Base-by-base conservation (phyloP, 2,329 filamentous ascomycete genomes). In the Hortaea sp. region DNA sequence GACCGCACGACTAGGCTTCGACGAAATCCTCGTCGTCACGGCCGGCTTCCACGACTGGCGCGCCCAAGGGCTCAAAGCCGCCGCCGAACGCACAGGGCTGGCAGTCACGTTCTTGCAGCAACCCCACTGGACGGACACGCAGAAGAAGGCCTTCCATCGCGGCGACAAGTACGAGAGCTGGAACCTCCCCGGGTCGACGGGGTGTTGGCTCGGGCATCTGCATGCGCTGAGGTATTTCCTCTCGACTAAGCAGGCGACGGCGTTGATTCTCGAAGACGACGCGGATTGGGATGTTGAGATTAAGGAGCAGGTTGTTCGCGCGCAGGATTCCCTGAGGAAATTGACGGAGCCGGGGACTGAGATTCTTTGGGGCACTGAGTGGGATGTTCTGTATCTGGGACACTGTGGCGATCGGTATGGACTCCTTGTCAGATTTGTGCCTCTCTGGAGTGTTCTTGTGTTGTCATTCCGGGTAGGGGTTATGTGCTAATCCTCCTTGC, bases 371-470 rank as follows among this genome's bases (percentile, higher is more conserved):
- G 64, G 64, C 1, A 48, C 38, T 1, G 42, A 52, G 5, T 68
- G 65, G 64, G 65, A 68, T 52, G 46, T 68, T 7, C 54, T 68
- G 1, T 67, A 64, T 64, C 51, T 68, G 11, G 66, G 66, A 1
- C 62, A 65, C 42, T 68, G 65, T 51, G 63, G 62, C 29, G 61
- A 63, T 11, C 48, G 48, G 4, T 53, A 55, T 6, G 42, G 2
- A 58, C 20, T 20, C 20, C 20, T 4, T 20, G 20, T 20, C 20
- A 20, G 20, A 20, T 20, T 20, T 20, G 20, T 20, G 20, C 20
- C 20, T 20, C 20, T 4, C 4, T 20, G 2, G 20, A 20, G 20
- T 20, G 20, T 20, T 20, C 20, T 20, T 20, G 20, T 20, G 20
- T 20, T 4, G 20, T 20, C 20, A 4, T 20, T 20, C 20, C 20